Conservation (phyloP, 2,329 filamentous ascomycete genomes). For the Exophiala viscosa region DNA sequence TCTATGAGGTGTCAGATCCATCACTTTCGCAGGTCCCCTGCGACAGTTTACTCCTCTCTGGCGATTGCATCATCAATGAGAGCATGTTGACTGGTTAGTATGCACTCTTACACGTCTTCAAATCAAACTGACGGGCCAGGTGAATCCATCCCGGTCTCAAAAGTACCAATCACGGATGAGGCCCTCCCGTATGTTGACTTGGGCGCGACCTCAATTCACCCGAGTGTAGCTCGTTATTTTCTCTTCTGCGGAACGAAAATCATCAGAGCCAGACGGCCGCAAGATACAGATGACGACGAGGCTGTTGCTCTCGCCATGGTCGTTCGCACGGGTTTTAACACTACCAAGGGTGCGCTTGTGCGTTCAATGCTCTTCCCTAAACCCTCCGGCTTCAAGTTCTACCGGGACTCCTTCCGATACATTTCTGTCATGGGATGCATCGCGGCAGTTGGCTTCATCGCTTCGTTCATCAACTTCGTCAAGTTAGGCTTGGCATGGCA, state of each 20-base stretch:
- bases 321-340: constrained; percentile 92
- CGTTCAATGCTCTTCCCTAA: constrained; percentile 99
- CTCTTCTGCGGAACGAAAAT: constrained; percentile 95
- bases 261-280: constrained; percentile 80
- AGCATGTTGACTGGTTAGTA: constrained; percentile 81
- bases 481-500: constrained; percentile 80
- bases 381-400: constrained; percentile 97
- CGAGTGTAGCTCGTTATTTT: constrained; percentile 81
- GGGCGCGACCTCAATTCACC: constrained; percentile 73
- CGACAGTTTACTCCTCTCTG: constrained; percentile 84
- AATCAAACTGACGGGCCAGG: constrained; percentile 44
- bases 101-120: not conserved
- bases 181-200: constrained; percentile 73
- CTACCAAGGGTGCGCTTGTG: constrained; percentile 91
- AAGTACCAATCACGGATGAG: constrained; percentile 77
- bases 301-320: constrained; percentile 89
- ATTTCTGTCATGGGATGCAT: constrained; percentile 93
- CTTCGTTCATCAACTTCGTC: constrained; percentile 90
- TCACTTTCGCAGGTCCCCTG: constrained; percentile 83
- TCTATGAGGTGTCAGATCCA: constrained; percentile 95
- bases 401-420: constrained; percentile 94
- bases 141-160: constrained; percentile 95
- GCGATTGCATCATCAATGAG: constrained; percentile 97
- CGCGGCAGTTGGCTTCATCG: constrained; percentile 80
- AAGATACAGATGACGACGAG: constrained; percentile 80